Evolutionary conservation across 495 filamentous ascomycete species (phyloP).

Genomic region (Entonaema liquescens): DNA sequence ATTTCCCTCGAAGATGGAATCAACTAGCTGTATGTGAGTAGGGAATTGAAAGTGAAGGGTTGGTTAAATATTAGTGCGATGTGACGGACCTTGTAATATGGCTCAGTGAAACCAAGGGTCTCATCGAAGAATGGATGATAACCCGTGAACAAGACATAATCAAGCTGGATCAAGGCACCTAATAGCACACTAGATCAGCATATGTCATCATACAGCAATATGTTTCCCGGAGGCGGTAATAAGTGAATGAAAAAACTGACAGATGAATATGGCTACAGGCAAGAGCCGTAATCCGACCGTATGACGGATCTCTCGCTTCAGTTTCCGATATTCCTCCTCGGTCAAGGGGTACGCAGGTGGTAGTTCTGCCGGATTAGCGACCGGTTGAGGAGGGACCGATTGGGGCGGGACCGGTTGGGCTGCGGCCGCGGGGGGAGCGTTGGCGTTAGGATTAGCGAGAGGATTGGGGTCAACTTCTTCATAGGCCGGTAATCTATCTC

Average conservation of each 20-base stretch:
- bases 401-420: neutral
- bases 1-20: constrained; percentile 1
- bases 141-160: neutral
- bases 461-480: neutral
- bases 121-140: constrained; percentile 1
- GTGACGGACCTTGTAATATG: constrained; percentile 12
- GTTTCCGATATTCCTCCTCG: neutral
- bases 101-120: neutral
- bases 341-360: neutral
- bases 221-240: neutral
- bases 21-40: neutral
- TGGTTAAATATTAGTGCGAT: neutral
- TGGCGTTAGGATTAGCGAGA: neutral
- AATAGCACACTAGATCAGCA: neutral
- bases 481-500: neutral
- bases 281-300: neutral
- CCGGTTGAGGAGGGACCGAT: neutral
- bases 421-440: no score
- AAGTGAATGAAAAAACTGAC: neutral
- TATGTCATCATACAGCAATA: neutral
- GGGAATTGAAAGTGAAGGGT: neutral
- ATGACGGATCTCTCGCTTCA: neutral
- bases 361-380: no score
- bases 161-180: constrained; percentile 10
- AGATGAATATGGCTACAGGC: constrained; percentile 4